A percentile compares a stretch with the other conserved stretches of the same genome.
Conservation (phyloP, 225 moss, liverwort and hornwort species). For the Marchantia polymorpha region DNA sequence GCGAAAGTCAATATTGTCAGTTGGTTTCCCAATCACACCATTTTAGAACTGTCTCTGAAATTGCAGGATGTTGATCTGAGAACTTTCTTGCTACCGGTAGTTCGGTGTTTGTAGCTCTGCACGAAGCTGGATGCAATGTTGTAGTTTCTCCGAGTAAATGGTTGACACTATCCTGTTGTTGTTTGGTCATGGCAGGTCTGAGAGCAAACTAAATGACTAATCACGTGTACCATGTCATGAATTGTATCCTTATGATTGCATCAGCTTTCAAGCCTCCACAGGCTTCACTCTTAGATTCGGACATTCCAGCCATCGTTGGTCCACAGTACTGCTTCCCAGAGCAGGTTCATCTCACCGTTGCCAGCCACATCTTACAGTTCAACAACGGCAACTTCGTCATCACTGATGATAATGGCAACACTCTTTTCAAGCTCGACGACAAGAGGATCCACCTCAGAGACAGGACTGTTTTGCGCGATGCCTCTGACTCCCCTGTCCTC, state of each 20-base stretch:
- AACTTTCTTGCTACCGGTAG: no score
- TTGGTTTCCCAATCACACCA: no score
- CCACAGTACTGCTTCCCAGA: conserved; percentile 11
- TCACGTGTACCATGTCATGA: background rate
- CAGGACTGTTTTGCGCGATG: conserved; percentile 25
- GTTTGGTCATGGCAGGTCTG: background rate
- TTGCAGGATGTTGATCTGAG: no score
- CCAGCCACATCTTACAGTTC: conserved; percentile 12
- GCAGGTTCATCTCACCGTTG: conserved; percentile 10
- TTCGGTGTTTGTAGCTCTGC: no score
- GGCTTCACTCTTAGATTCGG: background rate
- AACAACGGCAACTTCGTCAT: conserved; percentile 33
- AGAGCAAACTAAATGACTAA: background rate
- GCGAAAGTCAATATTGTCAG: no score
- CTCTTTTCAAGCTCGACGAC: conserved; percentile 27
- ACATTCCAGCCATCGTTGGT: conserved; percentile 10
- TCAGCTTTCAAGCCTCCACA: background rate
- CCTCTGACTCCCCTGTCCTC: conserved; percentile 7
- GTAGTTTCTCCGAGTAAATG: no score
- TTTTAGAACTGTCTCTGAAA: no score
- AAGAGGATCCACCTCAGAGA: conserved; percentile 13
- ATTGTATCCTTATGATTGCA: background rate
- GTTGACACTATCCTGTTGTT: no score
- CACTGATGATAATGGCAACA: conserved; percentile 19
- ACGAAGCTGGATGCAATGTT: no score